Percentiles rank a stretch among this genome's conserved stretches.
Conservation (phyloP, 73 alveolate genomes). For the Breviolum minutum region DNA sequence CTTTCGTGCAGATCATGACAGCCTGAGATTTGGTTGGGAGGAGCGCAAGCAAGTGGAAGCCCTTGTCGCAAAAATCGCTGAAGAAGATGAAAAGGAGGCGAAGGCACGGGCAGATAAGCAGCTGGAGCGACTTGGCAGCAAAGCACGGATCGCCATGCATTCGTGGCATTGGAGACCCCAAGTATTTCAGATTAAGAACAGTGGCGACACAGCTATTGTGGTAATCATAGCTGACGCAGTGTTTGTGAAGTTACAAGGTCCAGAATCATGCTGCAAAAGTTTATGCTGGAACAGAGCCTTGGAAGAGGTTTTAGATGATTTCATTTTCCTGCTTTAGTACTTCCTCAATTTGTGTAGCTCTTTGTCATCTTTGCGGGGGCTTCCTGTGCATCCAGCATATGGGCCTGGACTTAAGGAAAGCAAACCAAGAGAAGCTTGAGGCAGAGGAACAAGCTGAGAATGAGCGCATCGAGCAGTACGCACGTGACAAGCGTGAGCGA, state of each 20-base stretch:
- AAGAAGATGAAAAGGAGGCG: conserved; percentile 68
- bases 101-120: conserved; percentile 75
- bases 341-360: background rate
- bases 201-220: background rate
- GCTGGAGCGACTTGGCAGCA: conserved; percentile 32
- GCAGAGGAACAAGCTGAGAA: conserved; percentile 64
- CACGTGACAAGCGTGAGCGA: conserved; percentile 74
- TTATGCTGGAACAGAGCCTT: conserved; percentile 62
- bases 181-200: no score
- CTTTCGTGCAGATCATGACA: background rate
- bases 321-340: background rate
- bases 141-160: background rate
- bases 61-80: conserved; percentile 64
- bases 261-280: conserved; percentile 48
- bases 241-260: background rate
- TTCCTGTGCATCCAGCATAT: background rate
- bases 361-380: background rate
- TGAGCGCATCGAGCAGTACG: conserved; percentile 62
- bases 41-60: conserved; percentile 65
- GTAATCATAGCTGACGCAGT: background rate
- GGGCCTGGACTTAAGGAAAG: conserved; percentile 13
- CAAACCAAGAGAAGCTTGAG: conserved; percentile 65
- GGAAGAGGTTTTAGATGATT: background rate
- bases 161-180: background rate
- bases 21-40: background rate